Base-by-base conservation (phyloP, 768 basidiomycete genomes). In the Dacryopinax spathularia region DNA sequence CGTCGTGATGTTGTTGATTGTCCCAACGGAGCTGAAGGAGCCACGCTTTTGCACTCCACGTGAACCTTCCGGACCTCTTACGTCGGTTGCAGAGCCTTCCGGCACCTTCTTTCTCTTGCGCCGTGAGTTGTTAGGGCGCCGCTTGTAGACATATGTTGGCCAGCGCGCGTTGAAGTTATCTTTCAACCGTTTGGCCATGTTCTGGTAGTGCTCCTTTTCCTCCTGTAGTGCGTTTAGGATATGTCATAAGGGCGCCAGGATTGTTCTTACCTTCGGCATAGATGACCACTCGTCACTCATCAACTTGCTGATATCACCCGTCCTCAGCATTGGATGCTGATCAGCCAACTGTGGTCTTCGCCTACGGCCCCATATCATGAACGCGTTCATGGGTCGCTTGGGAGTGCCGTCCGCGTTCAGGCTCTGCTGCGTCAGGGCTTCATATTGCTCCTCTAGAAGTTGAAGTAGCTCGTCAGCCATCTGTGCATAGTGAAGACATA, bases 331-430 rank as follows among this genome's bases (percentile, higher is more conserved):
- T 72, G 90, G 89, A 72, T 92, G 88, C 66, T 87, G 87, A n/a
- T 87, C 83, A 7, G 87, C 84, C 34, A 92, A 88, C 73, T 92
- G 87, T 18, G 89, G 89, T 41, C 89, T 78, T 64, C 89, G 80
- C 61, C 85, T 81, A 25, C 89, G 82, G 65, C 90, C 89, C 69
- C 91, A 92, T 65, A 92, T 91, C 89, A 92, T 91, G 77, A 92
- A 92, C 22, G 89, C 89, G 73, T 92, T 92, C 89, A 92, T 91
- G 34, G 89, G 89, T 13, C 89, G 84, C 72, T 91, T 91, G 27
- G 89, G 89, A 56, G 89, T 91, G 29, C 89, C 89, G 68, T 92
- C 89, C 1, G 87, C 79, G 72, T 92, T 92, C 64, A 91, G 80
- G 15, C 87, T 84, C 73, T 91, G 89, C 2, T 82, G 82, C 20